phyloP scores from a whole-genome alignment of 805 yeast genomes.

The Candida germanica region DNA sequence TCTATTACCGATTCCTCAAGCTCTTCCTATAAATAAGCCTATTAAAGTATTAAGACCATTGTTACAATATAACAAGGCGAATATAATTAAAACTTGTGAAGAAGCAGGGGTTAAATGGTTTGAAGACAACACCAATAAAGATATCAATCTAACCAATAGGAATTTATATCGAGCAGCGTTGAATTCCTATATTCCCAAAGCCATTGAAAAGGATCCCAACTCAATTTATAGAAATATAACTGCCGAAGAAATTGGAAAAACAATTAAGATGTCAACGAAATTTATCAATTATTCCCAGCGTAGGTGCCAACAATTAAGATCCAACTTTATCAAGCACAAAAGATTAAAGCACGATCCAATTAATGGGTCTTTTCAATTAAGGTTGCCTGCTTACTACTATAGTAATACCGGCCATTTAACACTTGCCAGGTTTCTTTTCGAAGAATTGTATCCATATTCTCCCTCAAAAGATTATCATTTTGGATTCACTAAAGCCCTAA shows the following conservation, averaged over 20 bases:
- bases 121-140: constrained; percentile 65
- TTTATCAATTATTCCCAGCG: constrained; percentile 7
- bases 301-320: constrained; percentile 8
- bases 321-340: constrained; percentile 2
- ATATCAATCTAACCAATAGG: constrained; percentile 52
- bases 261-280: constrained; percentile 9
- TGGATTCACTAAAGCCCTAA: constrained; percentile 36
- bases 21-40: constrained; percentile 14
- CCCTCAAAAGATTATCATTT: constrained; percentile 36
- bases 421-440: constrained; percentile 29
- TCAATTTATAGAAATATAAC: constrained; percentile 8
- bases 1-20: constrained; percentile 24
- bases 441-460: constrained; percentile 24
- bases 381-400: neutral
- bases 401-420: constrained; percentile 14
- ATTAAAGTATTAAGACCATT: constrained; percentile 50
- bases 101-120: constrained; percentile 51
- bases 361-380: constrained; percentile 3
- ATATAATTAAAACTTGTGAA: constrained; percentile 46
- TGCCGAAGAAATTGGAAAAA: constrained; percentile 11
- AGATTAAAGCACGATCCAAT: constrained; percentile 1
- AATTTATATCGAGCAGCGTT: constrained; percentile 49
- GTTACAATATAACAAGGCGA: constrained; percentile 41
- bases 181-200: constrained; percentile 21
- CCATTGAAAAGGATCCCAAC: constrained; percentile 6